A percentile compares a stretch with the other conserved stretches of the same genome.
These are phyloP conservation scores for Lodderomyces elongisporus DNA, from an alignment of 1,139 yeast species.

Conservation along the genomic window DNA sequence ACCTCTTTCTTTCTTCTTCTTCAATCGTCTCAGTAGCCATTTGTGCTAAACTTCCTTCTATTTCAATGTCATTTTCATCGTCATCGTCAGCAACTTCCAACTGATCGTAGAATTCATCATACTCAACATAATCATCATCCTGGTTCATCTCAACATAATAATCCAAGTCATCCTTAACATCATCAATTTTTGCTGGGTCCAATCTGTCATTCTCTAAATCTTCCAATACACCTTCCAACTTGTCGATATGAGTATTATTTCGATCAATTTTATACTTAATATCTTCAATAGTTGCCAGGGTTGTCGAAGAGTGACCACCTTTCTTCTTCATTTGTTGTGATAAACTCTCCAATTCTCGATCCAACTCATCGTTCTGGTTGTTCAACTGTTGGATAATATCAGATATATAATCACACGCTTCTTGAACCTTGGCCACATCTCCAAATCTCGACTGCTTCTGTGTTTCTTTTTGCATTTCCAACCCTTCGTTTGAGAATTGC, in stretches of 20 bases:
- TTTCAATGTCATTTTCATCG: constrained; percentile 33
- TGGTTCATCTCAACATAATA: constrained; percentile 94
- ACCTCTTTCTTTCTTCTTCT: constrained; percentile 10
- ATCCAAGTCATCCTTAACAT: constrained; percentile 82
- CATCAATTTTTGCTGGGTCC: constrained; percentile 76
- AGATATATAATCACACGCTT: constrained; percentile 67
- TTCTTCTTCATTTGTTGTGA: constrained; percentile 45
- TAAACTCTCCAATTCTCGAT: constrained; percentile 67
- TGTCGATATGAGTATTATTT: constrained; percentile 73
- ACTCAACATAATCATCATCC: constrained; percentile 94
- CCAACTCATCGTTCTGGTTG: constrained; percentile 74
- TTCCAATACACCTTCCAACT: constrained; percentile 73
- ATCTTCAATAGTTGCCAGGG: constrained; percentile 46
- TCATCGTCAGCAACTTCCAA: constrained; percentile 64
- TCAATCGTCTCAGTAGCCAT: constrained; percentile 26
- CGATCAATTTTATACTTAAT: constrained; percentile 64
- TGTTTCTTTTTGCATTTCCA: constrained; percentile 58
- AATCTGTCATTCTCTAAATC: constrained; percentile 78
- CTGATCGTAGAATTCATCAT: constrained; percentile 88
- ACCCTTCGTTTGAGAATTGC: constrained; percentile 92
- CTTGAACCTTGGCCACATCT: constrained; percentile 74
- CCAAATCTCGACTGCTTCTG: constrained; percentile 29
- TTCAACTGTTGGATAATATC: constrained; percentile 77
- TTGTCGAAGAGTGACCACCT: constrained; percentile 34
- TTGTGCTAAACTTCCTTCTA: constrained; percentile 23